These are phyloP conservation scores for Starmerella scarabaei DNA, from an alignment of 805 yeast species.

Conservation along the genomic window DNA sequence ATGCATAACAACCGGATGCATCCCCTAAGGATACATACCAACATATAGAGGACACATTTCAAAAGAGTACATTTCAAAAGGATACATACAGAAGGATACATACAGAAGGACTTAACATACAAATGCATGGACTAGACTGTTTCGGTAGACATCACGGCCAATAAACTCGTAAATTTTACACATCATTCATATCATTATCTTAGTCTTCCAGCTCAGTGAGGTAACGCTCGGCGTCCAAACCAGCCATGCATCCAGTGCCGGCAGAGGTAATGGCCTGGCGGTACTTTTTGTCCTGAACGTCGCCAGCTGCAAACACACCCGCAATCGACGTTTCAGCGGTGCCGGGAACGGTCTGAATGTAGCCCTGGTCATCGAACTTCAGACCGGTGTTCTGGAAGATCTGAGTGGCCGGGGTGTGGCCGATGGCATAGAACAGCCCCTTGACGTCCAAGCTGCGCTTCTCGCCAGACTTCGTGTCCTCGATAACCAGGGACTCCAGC, in stretches of 20 bases:
- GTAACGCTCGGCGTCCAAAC: conserved; percentile 81
- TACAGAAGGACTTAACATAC: no score
- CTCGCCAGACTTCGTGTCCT: conserved; percentile 62
- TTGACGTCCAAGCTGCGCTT: conserved; percentile 58
- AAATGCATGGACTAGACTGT: no score
- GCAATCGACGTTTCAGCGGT: conserved; percentile 69
- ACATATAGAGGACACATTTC: no score
- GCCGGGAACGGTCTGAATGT: conserved; percentile 82
- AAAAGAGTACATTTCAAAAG: no score
- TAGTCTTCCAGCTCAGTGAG: conserved; percentile 50
- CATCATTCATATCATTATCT: no score
- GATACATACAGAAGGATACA: no score
- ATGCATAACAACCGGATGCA: no score
- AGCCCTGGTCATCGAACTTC: conserved; percentile 77
- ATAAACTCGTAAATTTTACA: no score
- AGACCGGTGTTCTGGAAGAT: conserved; percentile 58
- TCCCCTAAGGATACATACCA: no score
- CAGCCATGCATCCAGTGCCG: conserved; percentile 99
- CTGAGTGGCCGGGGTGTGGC: conserved; percentile 89
- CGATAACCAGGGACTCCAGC: conserved; percentile 48
- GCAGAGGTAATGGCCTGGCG: conserved; percentile 99
- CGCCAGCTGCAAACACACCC: conserved; percentile 98
- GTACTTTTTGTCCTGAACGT: conserved; percentile 91
- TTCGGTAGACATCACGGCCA: no score
- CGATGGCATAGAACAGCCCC: conserved; percentile 96